These are phyloP conservation scores for Dioscorea alata DNA, from an alignment of 106 monocot species.

Conservation along the genomic window DNA sequence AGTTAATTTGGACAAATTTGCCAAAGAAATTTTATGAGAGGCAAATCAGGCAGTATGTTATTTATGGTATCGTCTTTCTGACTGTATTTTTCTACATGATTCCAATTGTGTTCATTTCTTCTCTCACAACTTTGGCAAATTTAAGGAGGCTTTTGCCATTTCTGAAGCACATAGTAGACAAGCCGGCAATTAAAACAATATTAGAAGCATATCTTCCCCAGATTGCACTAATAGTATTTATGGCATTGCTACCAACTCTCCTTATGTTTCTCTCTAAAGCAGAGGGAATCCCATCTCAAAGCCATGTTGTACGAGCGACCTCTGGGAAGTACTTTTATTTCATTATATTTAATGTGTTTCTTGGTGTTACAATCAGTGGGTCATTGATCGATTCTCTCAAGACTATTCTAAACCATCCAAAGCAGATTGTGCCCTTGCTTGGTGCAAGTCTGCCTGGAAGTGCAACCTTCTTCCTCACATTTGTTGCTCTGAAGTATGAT, in stretches of 20 bases:
- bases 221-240: slow-evolving; percentile 77
- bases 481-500: slow-evolving; percentile 84
- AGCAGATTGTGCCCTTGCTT: slow-evolving; percentile 32
- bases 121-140: slow-evolving; percentile 70
- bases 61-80: slow-evolving; percentile 74
- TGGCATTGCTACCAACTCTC: slow-evolving; percentile 80
- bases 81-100: slow-evolving; percentile 90
- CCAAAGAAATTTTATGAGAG: slow-evolving; percentile 61
- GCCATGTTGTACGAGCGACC: slow-evolving; percentile 65
- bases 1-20: slow-evolving; percentile 77
- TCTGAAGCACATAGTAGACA: slow-evolving; percentile 65
- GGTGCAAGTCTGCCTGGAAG: slow-evolving; percentile 60
- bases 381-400: slow-evolving; percentile 56
- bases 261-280: slow-evolving; percentile 76
- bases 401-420: slow-evolving; percentile 42
- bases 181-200: slow-evolving; percentile 42
- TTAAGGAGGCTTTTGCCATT: slow-evolving; percentile 61
- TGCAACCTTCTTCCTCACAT: slow-evolving; percentile 94
- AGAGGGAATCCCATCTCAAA: slow-evolving; percentile 72
- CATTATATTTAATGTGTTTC: slow-evolving; percentile 88
- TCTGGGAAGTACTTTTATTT: slow-evolving; percentile 98
- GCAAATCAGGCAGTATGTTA: slow-evolving; percentile 35
- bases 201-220: slow-evolving; percentile 91
- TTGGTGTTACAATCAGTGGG: slow-evolving; percentile 72
- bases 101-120: slow-evolving; percentile 70